Evolutionary conservation across 2,329 filamentous ascomycete species (phyloP).

Genomic region (Neospermospora avenae): DNA sequence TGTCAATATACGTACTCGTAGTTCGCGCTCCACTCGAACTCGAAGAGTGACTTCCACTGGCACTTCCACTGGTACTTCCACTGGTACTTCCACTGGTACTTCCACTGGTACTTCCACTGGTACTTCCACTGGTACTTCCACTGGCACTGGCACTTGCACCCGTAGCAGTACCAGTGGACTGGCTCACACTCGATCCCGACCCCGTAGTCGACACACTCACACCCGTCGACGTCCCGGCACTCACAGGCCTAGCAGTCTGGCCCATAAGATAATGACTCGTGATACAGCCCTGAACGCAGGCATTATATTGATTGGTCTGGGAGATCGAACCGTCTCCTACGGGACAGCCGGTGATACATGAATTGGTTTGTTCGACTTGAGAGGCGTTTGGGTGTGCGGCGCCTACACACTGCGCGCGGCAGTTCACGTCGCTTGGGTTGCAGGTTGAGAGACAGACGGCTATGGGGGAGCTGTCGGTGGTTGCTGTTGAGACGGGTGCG

Average conservation of each 20-base stretch:
- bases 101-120: too few species aligned
- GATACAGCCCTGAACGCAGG: not conserved
- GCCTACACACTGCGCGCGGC: not conserved
- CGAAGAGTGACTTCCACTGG: too few species aligned
- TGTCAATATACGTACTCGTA: not conserved
- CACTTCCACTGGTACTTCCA: too few species aligned
- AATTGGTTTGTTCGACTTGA: conserved; percentile 5
- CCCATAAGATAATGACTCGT: not conserved
- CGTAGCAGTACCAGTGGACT: not conserved
- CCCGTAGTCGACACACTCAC: not conserved
- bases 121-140: too few species aligned
- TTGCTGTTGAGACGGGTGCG: not conserved
- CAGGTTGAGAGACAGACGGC: not conserved
- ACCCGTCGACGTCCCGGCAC: not conserved
- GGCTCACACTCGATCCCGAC: not conserved
- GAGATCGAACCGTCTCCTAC: not conserved
- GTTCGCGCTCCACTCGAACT: not conserved
- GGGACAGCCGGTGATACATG: not conserved
- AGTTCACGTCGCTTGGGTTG: not conserved
- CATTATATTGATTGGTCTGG: not conserved
- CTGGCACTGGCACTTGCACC: too few species aligned
- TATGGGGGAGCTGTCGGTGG: not conserved
- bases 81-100: too few species aligned
- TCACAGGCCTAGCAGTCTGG: not conserved
- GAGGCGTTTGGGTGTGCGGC: not conserved